Percentiles rank a stretch among this genome's conserved stretches.
Conservation (phyloP, 2,329 filamentous ascomycete species). For the Phialocephala sp. region DNA sequence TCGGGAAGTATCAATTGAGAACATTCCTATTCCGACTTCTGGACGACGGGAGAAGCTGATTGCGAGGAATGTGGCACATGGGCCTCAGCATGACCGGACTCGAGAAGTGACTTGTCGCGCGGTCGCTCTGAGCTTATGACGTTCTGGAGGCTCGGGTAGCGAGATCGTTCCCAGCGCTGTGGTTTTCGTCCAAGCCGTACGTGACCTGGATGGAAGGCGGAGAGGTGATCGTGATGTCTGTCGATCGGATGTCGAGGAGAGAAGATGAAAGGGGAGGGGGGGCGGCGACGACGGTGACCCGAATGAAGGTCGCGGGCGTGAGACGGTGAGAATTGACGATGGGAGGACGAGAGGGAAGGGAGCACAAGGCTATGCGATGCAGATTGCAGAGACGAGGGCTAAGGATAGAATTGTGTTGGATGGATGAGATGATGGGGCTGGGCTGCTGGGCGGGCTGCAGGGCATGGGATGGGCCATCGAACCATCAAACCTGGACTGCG, state of each 20-base stretch:
- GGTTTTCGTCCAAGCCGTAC: neutral
- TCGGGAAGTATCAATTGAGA: slow-evolving; percentile 26
- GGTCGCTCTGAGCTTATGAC: slow-evolving; percentile 31
- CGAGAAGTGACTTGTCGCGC: slow-evolving; percentile 27
- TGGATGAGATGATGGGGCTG: slow-evolving; percentile 7
- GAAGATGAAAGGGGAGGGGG: neutral
- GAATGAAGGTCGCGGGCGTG: neutral
- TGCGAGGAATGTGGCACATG: slow-evolving; percentile 28
- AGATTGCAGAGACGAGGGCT: slow-evolving; percentile 13
- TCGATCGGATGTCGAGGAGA: neutral
- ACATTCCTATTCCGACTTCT: slow-evolving; percentile 32
- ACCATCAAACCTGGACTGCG: slow-evolving; percentile 14
- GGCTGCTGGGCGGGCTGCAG: neutral
- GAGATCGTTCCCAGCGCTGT: slow-evolving; percentile 7
- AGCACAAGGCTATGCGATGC: slow-evolving; percentile 27
- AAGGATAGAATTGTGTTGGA: neutral
- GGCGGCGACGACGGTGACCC: slow-evolving; percentile 14
- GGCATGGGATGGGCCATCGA: no score
- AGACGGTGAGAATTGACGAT: slow-evolving; percentile 21
- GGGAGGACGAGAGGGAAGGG: slow-evolving; percentile 9
- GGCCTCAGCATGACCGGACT: slow-evolving; percentile 37
- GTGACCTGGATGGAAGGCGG: neutral
- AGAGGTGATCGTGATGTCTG: neutral
- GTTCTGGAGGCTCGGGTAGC: slow-evolving; percentile 17
- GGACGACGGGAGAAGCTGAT: slow-evolving; percentile 21